phyloP scores from a whole-genome alignment of 495 filamentous ascomycete species.

The Hypoxylon rickii region DNA sequence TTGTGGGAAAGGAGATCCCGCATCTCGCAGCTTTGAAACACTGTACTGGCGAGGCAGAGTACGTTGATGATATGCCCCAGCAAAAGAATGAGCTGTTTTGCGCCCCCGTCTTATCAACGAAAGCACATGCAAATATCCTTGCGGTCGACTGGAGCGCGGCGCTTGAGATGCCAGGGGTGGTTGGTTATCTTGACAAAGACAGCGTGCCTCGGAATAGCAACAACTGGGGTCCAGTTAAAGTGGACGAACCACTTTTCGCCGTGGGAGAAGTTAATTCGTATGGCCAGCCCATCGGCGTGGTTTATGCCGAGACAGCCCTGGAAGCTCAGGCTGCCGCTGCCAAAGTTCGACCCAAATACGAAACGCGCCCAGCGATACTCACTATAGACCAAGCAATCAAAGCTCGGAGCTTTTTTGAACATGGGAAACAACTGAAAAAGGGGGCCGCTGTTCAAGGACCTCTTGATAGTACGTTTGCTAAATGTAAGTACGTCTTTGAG shows the following conservation, averaged over 20 bases:
- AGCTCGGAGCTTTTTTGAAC: conserved; percentile 68
- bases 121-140: conserved; percentile 77
- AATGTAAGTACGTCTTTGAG: conserved; percentile 69
- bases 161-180: conserved; percentile 69
- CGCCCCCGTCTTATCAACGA: conserved; percentile 76
- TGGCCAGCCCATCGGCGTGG: conserved; percentile 82
- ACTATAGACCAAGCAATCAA: conserved; percentile 75
- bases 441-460: conserved; percentile 56
- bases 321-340: conserved; percentile 71
- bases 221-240: conserved; percentile 77
- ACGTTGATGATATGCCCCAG: conserved; percentile 82
- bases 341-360: conserved; percentile 76
- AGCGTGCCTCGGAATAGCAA: conserved; percentile 69
- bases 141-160: conserved; percentile 68
- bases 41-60: conserved; percentile 80
- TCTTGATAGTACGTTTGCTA: conserved; percentile 64
- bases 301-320: conserved; percentile 71
- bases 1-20: conserved; percentile 72
- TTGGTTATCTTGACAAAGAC: conserved; percentile 71
- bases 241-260: conserved; percentile 76
- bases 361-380: conserved; percentile 77
- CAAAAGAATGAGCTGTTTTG: conserved; percentile 78
- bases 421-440: conserved; percentile 72
- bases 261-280: conserved; percentile 75
- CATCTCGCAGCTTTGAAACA: conserved; percentile 86